A percentile compares a stretch with the other conserved stretches of the same genome.
Conservation (phyloP, 805 yeast genomes). For the Monosporozyma solicola region DNA sequence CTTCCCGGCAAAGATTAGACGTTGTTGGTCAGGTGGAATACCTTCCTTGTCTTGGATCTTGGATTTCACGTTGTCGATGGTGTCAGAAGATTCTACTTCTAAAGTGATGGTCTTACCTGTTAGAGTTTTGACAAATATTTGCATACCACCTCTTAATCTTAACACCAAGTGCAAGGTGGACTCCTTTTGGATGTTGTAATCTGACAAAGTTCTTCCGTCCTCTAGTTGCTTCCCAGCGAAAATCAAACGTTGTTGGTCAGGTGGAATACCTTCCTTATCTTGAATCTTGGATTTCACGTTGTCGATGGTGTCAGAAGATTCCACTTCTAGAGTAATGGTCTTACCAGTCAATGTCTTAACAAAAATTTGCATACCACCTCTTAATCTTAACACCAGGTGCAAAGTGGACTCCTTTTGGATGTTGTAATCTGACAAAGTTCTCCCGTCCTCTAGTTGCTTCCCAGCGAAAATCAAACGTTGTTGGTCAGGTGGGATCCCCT, state of each 20-base stretch:
- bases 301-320: constrained; percentile 91
- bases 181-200: constrained; percentile 93
- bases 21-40: constrained; percentile 64
- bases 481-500: too few species aligned
- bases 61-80: constrained; percentile 86
- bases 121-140: constrained; percentile 93
- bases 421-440: too few species aligned
- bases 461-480: too few species aligned
- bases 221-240: constrained; percentile 95
- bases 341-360: constrained; percentile 87
- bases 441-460: too few species aligned
- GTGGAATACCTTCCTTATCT: constrained; percentile 87
- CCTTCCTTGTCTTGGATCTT: constrained; percentile 66
- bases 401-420: too few species aligned
- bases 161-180: constrained; percentile 77
- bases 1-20: constrained; percentile 64
- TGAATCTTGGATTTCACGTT: constrained; percentile 92
- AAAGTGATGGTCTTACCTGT: constrained; percentile 96
- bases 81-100: constrained; percentile 92
- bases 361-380: constrained; percentile 63
- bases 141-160: constrained; percentile 84
- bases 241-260: constrained; percentile 91
- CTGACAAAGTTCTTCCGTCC: constrained; percentile 91
- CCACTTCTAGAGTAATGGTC: constrained; percentile 79
- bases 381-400: too few species aligned